These are phyloP conservation scores for Paraphaeosphaeria sporulosa DNA, from an alignment of 2,329 filamentous ascomycete genomes.

Conservation along the genomic window DNA sequence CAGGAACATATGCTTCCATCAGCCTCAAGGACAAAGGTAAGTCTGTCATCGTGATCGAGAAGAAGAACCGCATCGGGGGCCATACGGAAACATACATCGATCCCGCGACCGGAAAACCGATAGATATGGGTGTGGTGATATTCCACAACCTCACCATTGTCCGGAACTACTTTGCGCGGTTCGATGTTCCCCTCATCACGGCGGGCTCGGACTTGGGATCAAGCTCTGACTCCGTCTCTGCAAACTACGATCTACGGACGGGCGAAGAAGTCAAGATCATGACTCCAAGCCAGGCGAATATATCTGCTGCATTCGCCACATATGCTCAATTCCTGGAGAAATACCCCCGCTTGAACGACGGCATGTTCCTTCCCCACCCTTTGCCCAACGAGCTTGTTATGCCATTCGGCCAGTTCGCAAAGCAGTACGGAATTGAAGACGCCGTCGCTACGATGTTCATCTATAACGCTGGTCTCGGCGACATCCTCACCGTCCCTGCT, in stretches of 20 bases:
- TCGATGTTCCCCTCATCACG: neutral
- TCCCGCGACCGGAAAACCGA: conserved; percentile 31
- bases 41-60: conserved; percentile 52
- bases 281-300: neutral
- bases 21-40: conserved; percentile 48
- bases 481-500: conserved; percentile 54
- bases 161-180: conserved; percentile 15
- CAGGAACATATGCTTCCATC: conserved; percentile 53
- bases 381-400: conserved; percentile 59
- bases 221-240: neutral
- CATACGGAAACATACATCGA: conserved; percentile 59
- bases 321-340: conserved; percentile 1
- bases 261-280: neutral
- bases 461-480: conserved; percentile 28
- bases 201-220: neutral
- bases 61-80: conserved; percentile 53
- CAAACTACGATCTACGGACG: neutral
- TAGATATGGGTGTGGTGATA: conserved; percentile 49
- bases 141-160: conserved; percentile 40
- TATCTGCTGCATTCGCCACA: neutral
- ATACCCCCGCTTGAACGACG: conserved; percentile 32
- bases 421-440: conserved; percentile 57
- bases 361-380: conserved; percentile 55
- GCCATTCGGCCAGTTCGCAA: conserved; percentile 58
- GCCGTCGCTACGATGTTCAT: conserved; percentile 49